Percentiles rank a stretch among this genome's conserved stretches.
These are phyloP conservation scores for Linnemannia schmuckeri DNA, from an alignment of 192 early-diverging fungal genomes.

Conservation along the genomic window DNA sequence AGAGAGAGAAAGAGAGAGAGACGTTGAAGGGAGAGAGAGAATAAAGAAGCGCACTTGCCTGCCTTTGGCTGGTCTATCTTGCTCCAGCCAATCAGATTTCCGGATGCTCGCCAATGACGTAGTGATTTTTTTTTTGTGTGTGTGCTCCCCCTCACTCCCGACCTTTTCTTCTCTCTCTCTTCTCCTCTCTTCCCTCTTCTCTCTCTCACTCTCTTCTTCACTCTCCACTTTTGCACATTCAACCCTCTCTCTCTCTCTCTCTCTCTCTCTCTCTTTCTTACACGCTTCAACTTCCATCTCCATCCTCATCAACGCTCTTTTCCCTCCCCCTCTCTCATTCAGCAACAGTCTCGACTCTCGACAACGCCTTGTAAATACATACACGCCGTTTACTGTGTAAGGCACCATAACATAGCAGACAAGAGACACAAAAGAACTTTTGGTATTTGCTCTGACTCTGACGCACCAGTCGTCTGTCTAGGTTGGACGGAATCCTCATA, in stretches of 20 bases:
- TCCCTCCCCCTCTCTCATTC: background rate
- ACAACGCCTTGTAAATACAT: background rate
- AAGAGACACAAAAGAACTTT: background rate
- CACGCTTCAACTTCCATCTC: background rate
- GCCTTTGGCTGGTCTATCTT: background rate
- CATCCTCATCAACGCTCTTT: background rate
- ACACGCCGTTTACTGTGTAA: background rate
- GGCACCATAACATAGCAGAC: background rate
- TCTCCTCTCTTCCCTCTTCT: background rate
- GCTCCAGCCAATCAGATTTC: background rate
- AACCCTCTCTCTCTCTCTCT: background rate
- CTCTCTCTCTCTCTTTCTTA: background rate
- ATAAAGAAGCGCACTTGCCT: too few relatives aligned
- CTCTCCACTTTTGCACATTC: too few relatives aligned
- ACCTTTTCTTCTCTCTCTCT: background rate
- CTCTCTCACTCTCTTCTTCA: background rate
- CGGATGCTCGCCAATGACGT: background rate
- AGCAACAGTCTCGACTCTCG: background rate
- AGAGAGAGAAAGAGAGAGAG: too few relatives aligned
- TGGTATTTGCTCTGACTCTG: slow-evolving; percentile 3
- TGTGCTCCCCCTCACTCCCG: background rate
- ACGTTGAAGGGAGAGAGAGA: background rate
- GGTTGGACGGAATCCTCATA: background rate
- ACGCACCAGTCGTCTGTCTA: background rate
- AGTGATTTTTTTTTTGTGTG: background rate